phyloP scores from a whole-genome alignment of 2,329 filamentous ascomycete genomes.

The Colletotrichum melonis region DNA sequence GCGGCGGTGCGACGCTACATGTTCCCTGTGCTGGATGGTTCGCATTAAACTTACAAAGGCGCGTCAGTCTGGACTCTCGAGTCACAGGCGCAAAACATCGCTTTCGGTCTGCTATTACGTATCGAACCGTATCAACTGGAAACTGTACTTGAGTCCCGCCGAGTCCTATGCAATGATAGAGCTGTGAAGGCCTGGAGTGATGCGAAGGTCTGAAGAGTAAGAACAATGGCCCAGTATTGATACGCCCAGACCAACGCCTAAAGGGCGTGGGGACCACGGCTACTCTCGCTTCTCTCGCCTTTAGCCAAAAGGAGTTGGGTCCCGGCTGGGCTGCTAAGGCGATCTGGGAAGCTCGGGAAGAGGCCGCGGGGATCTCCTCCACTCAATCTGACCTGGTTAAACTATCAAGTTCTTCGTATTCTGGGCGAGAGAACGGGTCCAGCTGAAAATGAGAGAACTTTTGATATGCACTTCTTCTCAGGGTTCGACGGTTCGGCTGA shows the following conservation, averaged over 20 bases:
- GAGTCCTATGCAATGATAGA: background rate
- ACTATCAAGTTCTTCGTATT: background rate
- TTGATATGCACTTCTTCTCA: constrained; percentile 7
- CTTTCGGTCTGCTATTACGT: background rate
- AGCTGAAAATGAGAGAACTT: background rate
- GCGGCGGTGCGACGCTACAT: constrained; percentile 7
- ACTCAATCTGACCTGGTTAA: background rate
- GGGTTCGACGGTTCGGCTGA: background rate
- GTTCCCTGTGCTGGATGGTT: background rate
- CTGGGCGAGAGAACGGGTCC: background rate
- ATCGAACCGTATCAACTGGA: background rate
- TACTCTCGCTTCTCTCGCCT: background rate
- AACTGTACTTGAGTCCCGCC: background rate
- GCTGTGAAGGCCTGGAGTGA: background rate
- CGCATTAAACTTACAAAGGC: background rate
- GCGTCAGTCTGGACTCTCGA: no score
- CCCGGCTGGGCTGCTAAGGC: constrained; percentile 1
- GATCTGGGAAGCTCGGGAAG: constrained; percentile 12
- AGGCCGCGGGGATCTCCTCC: background rate
- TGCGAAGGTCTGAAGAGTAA: background rate
- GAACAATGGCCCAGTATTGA: constrained; percentile 2
- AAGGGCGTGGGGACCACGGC: background rate
- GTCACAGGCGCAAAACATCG: background rate
- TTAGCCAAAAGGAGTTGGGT: background rate
- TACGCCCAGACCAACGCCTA: constrained; percentile 21